These are phyloP conservation scores for Fusarium devonianum DNA, from an alignment of 2,329 filamentous ascomycete species.

Conservation along the genomic window DNA sequence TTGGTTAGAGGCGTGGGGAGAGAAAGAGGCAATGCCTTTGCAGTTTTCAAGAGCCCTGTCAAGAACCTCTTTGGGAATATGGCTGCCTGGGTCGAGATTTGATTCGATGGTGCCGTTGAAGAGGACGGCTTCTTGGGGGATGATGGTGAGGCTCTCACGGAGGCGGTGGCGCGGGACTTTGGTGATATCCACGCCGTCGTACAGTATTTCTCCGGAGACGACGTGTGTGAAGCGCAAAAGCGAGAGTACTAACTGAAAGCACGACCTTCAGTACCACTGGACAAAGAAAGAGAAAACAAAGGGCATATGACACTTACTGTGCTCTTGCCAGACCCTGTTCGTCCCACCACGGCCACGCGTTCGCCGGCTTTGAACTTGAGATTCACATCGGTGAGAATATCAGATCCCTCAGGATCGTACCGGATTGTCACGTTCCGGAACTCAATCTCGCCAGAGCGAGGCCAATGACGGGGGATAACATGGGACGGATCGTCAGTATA, in stretches of 20 bases:
- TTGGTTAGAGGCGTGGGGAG: slow-evolving; percentile 48
- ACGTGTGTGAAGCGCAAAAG: slow-evolving; percentile 62
- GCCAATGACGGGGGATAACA: slow-evolving; percentile 54
- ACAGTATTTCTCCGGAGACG: slow-evolving; percentile 59
- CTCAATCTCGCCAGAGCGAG: slow-evolving; percentile 56
- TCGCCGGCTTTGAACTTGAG: slow-evolving; percentile 69
- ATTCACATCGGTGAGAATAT: slow-evolving; percentile 59
- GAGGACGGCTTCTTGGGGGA: slow-evolving; percentile 65
- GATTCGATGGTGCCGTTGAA: slow-evolving; percentile 61
- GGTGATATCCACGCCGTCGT: slow-evolving; percentile 64
- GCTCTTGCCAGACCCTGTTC: slow-evolving; percentile 84
- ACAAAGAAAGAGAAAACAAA: neutral
- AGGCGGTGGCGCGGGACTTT: slow-evolving; percentile 58
- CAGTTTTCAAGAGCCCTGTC: slow-evolving; percentile 68
- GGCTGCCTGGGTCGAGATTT: slow-evolving; percentile 70
- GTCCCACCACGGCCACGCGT: slow-evolving; percentile 79
- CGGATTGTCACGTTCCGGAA: slow-evolving; percentile 60
- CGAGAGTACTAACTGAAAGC: slow-evolving; percentile 56
- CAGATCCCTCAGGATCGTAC: slow-evolving; percentile 54
- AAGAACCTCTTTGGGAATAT: slow-evolving; percentile 61
- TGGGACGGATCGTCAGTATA: slow-evolving; percentile 51
- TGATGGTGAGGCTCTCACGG: slow-evolving; percentile 63
- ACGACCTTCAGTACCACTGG: slow-evolving; percentile 14
- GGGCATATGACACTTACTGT: slow-evolving; percentile 62
- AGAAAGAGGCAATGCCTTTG: slow-evolving; percentile 63